A percentile compares a stretch with the other conserved stretches of the same genome.
These are phyloP conservation scores for Starmera caribaea DNA, from an alignment of 805 yeast species.

Conservation along the genomic window DNA sequence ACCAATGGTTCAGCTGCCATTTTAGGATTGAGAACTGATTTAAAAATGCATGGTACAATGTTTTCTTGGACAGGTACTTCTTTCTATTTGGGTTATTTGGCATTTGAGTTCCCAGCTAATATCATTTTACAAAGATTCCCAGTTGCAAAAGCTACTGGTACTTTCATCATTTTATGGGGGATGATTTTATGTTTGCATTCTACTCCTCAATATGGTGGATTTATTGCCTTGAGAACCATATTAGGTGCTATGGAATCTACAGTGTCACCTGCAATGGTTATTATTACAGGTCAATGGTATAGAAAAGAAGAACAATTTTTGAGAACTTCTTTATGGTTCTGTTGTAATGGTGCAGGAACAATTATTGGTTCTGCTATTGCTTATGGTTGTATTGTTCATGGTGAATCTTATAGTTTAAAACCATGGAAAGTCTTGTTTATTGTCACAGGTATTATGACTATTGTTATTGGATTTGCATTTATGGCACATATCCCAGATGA, in stretches of 20 bases:
- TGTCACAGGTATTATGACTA: constrained; percentile 43
- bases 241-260: constrained; percentile 42
- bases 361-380: constrained; percentile 38
- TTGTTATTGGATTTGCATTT: constrained; percentile 32
- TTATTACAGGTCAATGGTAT: constrained; percentile 13
- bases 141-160: constrained; percentile 39
- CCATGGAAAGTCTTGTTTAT: constrained; percentile 48
- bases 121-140: constrained; percentile 45
- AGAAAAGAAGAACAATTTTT: constrained; percentile 20
- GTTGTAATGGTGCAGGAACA: constrained; percentile 25
- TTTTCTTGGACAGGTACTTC: constrained; percentile 51
- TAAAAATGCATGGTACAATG: constrained; percentile 33
- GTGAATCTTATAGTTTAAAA: constrained; percentile 22
- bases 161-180: constrained; percentile 55
- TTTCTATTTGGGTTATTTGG: constrained; percentile 56
- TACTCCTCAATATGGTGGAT: constrained; percentile 30
- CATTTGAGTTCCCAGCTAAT: constrained; percentile 42
- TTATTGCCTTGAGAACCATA: constrained; percentile 37
- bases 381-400: constrained; percentile 28
- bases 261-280: constrained; percentile 18
- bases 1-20: constrained; percentile 43
- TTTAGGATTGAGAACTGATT: constrained; percentile 37
- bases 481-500: constrained; percentile 36
- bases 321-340: constrained; percentile 22
- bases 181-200: constrained; percentile 42